phyloP scores from a whole-genome alignment of 345 rosid genomes.

The Ceriops decandra region DNA sequence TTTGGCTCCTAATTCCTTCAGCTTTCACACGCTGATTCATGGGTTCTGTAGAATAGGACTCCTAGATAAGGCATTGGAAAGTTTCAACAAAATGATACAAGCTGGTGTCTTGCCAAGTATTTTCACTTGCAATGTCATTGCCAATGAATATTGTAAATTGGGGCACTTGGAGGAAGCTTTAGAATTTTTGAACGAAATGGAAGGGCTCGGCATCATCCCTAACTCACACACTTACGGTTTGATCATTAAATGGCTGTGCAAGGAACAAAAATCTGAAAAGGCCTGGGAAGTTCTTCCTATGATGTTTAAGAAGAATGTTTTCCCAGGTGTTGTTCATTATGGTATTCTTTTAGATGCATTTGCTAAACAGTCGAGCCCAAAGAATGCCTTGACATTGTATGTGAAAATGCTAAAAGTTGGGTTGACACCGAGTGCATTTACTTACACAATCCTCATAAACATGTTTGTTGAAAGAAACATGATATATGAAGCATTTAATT shows the following conservation, averaged over 20 bases:
- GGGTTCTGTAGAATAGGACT: slow-evolving; percentile 45
- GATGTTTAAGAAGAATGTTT: slow-evolving; percentile 47
- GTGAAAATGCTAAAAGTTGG: slow-evolving; percentile 43
- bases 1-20: slow-evolving; percentile 29
- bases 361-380: slow-evolving; percentile 34
- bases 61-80: slow-evolving; percentile 36
- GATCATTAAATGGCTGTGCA: slow-evolving; percentile 39
- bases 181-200: slow-evolving; percentile 33
- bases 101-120: slow-evolving; percentile 33
- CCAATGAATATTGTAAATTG: slow-evolving; percentile 28
- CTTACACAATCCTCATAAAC: slow-evolving; percentile 43
- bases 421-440: slow-evolving; percentile 29
- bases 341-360: slow-evolving; percentile 42
- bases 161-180: slow-evolving; percentile 39
- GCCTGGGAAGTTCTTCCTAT: slow-evolving; percentile 45
- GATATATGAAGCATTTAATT: slow-evolving; percentile 32
- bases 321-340: slow-evolving; percentile 33
- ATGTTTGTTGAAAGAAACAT: slow-evolving; percentile 22
- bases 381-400: slow-evolving; percentile 34
- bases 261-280: slow-evolving; percentile 27
- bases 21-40: slow-evolving; percentile 30
- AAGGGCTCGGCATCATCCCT: slow-evolving; percentile 24
- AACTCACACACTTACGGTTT: slow-evolving; percentile 41
- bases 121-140: slow-evolving; percentile 40
- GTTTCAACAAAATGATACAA: slow-evolving; percentile 32